phyloP scores from a whole-genome alignment of 2,329 filamentous ascomycete species.

The Fusarium sp. region DNA sequence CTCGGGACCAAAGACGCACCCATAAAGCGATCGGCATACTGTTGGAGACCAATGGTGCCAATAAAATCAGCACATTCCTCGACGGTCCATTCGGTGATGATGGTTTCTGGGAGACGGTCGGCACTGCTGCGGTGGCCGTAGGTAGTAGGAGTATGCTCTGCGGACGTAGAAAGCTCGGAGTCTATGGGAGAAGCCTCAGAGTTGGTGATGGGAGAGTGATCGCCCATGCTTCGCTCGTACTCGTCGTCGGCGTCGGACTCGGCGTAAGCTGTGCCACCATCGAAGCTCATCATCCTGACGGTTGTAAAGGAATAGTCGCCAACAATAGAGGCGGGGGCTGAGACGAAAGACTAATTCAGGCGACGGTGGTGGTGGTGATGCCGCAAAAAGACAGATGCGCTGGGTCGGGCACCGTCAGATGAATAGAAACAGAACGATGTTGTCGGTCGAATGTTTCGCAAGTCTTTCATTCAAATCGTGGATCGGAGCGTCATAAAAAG shows the following conservation, averaged over 20 bases:
- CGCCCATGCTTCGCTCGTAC: constrained; percentile 78
- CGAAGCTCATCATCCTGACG: constrained; percentile 66
- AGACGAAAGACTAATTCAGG: constrained; percentile 15
- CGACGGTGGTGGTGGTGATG: constrained; percentile 19
- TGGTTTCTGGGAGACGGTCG: constrained; percentile 76
- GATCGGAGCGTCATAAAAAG: constrained; percentile 8
- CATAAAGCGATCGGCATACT: constrained; percentile 86
- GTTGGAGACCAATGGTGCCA: constrained; percentile 78
- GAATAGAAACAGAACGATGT: constrained; percentile 14
- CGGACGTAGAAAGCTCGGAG: constrained; percentile 74
- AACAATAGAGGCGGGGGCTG: constrained; percentile 8
- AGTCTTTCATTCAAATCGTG: constrained; percentile 36
- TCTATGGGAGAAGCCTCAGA: constrained; percentile 77
- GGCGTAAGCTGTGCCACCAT: constrained; percentile 76
- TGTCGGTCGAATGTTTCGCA: constrained; percentile 19
- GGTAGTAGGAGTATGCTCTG: constrained; percentile 83
- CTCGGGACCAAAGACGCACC: constrained; percentile 65
- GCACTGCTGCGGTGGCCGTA: constrained; percentile 74
- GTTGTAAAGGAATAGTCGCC: constrained; percentile 27
- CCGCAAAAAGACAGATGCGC: constrained; percentile 24
- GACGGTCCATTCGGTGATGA: constrained; percentile 82
- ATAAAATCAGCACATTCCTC: constrained; percentile 94
- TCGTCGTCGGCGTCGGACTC: constrained; percentile 87
- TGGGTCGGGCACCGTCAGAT: constrained; percentile 25
- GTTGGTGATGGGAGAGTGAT: constrained; percentile 75